Evolutionary conservation across 768 basidiomycete genomes (phyloP), one percentile per base, ranked within the genome.

Genomic region (Mycena haematopus): DNA sequence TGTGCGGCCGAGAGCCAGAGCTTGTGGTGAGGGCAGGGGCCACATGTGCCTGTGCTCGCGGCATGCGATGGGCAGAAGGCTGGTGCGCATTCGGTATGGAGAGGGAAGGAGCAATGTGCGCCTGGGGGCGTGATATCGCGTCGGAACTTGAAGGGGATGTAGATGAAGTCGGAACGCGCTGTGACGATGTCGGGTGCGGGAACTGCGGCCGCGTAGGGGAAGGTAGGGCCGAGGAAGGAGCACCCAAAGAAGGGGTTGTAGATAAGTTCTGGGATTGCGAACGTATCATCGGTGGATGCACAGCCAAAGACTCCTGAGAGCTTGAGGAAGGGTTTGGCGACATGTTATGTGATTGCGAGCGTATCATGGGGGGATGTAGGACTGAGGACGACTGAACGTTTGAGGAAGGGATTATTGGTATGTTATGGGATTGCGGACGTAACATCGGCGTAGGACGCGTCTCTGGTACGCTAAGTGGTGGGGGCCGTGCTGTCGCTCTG

Each of bases 401-500:
- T 31, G 51, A 53, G 19, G 44, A n/a, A 19, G 51, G 19, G 8
- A 44, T 44, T 14, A 27, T 36, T 11, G 52, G 21, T 2, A 22
- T 40, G 46, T 25, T 57, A 7, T 58, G 57, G 3, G 52, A 25
- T 35, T 38, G 56, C 13, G 56, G 52, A 25, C 52, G 56, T 5
- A 36, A 29, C 61, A 52, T 52, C 24, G 56, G 45, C 21, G 44
- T 27, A 24, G 25, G 47, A 51, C 52, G 31, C 44, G 42, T 17
- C 21, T 60, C 59, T 4, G 38, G 22, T 10, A 36, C 46, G 6
- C 50, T 17, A 27, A 15, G 14, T 10, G 45, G 62, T 29, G 52
- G 29, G 21, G 47, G 21, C 36, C 36, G 55, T 56, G 64, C 52
- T 56, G 61, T 52, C 60, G 69, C 73, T 40, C 62, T 71, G 42